Evolutionary conservation across 257 asterid species (phyloP).

Genomic region (Phtheirospermum japonicum): DNA sequence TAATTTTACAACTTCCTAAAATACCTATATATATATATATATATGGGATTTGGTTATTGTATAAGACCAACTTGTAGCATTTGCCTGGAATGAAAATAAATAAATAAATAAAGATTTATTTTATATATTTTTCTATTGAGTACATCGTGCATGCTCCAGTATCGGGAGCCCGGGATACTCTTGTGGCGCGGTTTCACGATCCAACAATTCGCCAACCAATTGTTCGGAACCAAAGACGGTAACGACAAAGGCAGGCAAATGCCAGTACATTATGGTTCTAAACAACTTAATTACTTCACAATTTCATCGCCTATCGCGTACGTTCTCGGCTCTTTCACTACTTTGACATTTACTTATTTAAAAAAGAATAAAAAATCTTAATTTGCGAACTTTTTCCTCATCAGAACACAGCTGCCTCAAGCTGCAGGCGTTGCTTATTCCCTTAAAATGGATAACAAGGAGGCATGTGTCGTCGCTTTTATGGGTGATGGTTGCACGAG

Average conservation of each 20-base stretch:
- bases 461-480: slow-evolving; percentile 74
- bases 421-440: slow-evolving; percentile 96
- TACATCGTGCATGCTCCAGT: slow-evolving; percentile 37
- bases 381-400: neutral
- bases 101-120: no score
- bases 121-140: no score
- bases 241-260: slow-evolving; percentile 92
- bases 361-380: neutral
- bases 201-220: slow-evolving; percentile 73
- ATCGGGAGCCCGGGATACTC: slow-evolving; percentile 85
- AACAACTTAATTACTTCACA: slow-evolving; percentile 61
- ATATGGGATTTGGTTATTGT: no score
- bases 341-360: neutral
- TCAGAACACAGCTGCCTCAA: slow-evolving; percentile 95
- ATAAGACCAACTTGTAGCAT: no score
- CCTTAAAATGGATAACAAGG: slow-evolving; percentile 77
- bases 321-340: slow-evolving; percentile 18
- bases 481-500: slow-evolving; percentile 88
- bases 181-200: slow-evolving; percentile 86
- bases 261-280: slow-evolving; percentile 90
- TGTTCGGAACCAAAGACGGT: slow-evolving; percentile 67
- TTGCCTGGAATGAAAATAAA: no score
- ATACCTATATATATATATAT: no score
- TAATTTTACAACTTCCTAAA: no score
- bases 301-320: slow-evolving; percentile 89